phyloP scores from a whole-genome alignment of 2,329 filamentous ascomycete genomes.

The Neospermospora avenae region DNA sequence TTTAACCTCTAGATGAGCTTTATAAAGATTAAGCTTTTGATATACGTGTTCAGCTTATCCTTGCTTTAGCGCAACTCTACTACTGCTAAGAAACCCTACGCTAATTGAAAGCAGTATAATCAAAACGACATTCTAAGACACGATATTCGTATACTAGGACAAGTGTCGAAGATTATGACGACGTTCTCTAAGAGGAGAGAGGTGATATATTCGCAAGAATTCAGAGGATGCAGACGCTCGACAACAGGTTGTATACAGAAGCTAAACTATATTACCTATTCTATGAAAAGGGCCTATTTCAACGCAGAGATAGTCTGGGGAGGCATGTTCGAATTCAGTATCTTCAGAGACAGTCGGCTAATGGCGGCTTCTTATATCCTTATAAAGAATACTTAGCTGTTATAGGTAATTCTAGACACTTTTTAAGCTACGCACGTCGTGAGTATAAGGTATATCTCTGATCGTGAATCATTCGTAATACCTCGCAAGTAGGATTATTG shows the following conservation, averaged over 20 bases:
- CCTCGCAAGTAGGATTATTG: too few species aligned
- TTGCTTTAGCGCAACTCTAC: background rate
- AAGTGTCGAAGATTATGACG: background rate
- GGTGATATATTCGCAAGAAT: background rate
- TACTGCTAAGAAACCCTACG: background rate
- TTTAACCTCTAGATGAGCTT: constrained; percentile 19
- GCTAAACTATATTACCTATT: background rate
- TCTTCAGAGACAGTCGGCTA: background rate
- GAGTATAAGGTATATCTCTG: background rate
- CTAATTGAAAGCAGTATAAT: background rate
- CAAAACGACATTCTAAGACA: background rate
- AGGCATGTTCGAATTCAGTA: background rate
- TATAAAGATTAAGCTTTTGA: constrained; percentile 20
- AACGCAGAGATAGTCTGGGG: background rate
- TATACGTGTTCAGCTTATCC: constrained; percentile 20
- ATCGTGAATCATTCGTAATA: background rate
- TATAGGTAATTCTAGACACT: background rate
- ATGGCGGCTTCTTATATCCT: background rate
- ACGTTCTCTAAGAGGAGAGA: background rate
- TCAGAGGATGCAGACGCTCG: background rate
- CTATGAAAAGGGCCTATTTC: background rate
- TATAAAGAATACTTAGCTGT: background rate
- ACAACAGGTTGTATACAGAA: background rate
- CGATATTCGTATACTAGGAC: background rate
- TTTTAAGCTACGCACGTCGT: background rate